Conservation (phyloP, 805 yeast species). For the Jamesozyma jinghongensis region DNA sequence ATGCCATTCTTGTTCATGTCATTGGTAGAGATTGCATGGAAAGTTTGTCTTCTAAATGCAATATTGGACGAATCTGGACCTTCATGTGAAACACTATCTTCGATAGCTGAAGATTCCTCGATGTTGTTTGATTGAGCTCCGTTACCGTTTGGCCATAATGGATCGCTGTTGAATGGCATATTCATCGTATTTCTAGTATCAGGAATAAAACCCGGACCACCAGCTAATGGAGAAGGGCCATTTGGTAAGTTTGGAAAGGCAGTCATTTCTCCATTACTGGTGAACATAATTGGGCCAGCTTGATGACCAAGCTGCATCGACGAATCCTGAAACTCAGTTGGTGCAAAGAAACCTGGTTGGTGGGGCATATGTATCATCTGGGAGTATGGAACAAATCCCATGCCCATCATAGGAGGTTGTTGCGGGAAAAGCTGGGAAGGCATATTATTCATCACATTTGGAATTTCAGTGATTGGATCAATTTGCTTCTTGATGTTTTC, state of each 20-base stretch:
- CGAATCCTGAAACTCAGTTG: conserved; percentile 17
- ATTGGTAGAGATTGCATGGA: conserved; percentile 23
- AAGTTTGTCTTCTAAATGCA: conserved; percentile 29
- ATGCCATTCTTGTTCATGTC: conserved; percentile 9
- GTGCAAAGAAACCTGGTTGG: conserved; percentile 20
- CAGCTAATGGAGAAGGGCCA: conserved; percentile 3
- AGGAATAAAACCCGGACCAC: conserved; percentile 4
- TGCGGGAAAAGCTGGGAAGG: conserved; percentile 2
- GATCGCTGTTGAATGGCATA: conserved; percentile 6
- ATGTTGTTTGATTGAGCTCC: conserved; percentile 3
- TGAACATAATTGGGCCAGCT: conserved; percentile 10
- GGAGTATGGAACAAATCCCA: conserved; percentile 27
- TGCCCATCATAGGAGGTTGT: conserved; percentile 24
- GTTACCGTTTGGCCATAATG: conserved; percentile 15
- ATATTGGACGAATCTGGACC: conserved; percentile 10
- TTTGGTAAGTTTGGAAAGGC: conserved; percentile 7
- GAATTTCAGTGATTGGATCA: conserved; percentile 1
- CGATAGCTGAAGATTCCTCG: conserved; percentile 9
- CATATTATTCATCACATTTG: background rate
- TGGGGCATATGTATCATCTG: conserved; percentile 29
- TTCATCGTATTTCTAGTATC: conserved; percentile 2
- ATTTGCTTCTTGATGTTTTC: background rate
- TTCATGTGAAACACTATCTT: conserved; percentile 8
- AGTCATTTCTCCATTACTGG: conserved; percentile 13
- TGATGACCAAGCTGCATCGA: conserved; percentile 3